Percentiles rank a stretch among this genome's conserved stretches.
Evolutionary conservation across 2,329 filamentous ascomycete species (phyloP).

Genomic region (Paecilomyces variotii): DNA sequence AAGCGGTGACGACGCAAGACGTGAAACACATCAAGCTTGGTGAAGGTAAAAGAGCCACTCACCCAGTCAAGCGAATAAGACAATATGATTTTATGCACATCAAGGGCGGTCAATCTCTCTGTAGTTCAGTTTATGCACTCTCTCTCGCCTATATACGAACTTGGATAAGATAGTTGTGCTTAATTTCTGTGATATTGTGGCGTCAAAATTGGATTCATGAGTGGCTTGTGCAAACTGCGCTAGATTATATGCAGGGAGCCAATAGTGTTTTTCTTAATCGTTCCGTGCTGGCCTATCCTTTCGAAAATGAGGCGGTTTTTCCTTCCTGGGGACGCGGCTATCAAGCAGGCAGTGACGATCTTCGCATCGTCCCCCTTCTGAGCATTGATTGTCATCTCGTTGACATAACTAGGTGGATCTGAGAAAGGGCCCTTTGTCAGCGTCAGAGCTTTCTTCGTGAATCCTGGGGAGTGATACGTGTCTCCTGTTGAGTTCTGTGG

Average conservation of each 20-base stretch:
- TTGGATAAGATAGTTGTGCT: neutral
- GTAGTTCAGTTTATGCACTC: neutral
- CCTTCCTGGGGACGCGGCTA: neutral
- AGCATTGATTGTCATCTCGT: neutral
- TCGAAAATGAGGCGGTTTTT: neutral
- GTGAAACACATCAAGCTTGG: neutral
- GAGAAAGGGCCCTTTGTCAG: neutral
- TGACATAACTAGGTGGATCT: neutral
- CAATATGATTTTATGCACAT: neutral
- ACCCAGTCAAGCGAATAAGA: neutral
- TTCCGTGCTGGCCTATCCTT: neutral
- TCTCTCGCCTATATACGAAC: neutral
- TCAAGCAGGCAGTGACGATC: neutral
- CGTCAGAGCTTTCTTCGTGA: neutral
- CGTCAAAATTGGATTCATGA: neutral
- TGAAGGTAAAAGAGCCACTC: neutral
- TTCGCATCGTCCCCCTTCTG: neutral
- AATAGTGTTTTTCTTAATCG: neutral
- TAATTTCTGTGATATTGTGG: neutral
- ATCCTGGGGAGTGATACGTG: neutral
- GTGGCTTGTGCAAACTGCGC: neutral
- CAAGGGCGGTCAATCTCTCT: neutral
- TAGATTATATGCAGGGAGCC: neutral
- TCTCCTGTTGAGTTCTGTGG: neutral
- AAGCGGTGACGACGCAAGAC: neutral